These are phyloP conservation scores for Tulasnella sp. DNA, from an alignment of 768 basidiomycete species.

Conservation along the genomic window DNA sequence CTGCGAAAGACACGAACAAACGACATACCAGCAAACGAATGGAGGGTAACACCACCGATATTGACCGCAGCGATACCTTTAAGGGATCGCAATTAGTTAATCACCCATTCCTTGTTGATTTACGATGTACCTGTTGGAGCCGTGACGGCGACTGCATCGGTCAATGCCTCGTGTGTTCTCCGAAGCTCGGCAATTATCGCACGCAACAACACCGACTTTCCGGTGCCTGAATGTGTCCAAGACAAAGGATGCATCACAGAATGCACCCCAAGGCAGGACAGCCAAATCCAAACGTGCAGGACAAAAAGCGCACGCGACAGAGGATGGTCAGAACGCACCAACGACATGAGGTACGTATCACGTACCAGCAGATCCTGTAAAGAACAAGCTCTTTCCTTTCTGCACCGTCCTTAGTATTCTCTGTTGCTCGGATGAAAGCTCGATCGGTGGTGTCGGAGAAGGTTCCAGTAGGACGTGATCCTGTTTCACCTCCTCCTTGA, in stretches of 20 bases:
- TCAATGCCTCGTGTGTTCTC: neutral
- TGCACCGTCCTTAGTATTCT: conserved; percentile 8
- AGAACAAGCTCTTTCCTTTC: conserved; percentile 15
- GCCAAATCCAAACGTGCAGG: neutral
- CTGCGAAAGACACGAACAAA: neutral
- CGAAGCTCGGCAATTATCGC: conserved; percentile 12
- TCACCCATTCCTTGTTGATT: neutral
- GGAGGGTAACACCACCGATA: conserved; percentile 14
- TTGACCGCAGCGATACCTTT: conserved; percentile 16
- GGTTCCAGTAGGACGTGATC: too few species aligned
- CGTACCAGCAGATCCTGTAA: conserved; percentile 17
- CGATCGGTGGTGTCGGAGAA: too few species aligned
- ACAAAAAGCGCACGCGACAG: neutral
- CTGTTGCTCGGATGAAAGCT: conserved; percentile 16
- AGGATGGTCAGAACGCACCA: neutral
- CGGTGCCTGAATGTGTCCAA: neutral
- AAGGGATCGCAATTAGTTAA: neutral
- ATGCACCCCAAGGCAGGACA: neutral
- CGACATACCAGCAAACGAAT: conserved; percentile 14
- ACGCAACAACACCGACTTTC: neutral
- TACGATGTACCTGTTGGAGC: conserved; percentile 8
- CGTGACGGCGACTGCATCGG: conserved; percentile 9
- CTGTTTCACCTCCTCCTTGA: too few species aligned
- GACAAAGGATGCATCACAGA: neutral
- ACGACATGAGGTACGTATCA: neutral